Percentiles rank a stretch among this genome's conserved stretches.
These are phyloP conservation scores for Papiliotrema nemorosa DNA, from an alignment of 1,284 basidiomycete genomes.

Conservation along the genomic window DNA sequence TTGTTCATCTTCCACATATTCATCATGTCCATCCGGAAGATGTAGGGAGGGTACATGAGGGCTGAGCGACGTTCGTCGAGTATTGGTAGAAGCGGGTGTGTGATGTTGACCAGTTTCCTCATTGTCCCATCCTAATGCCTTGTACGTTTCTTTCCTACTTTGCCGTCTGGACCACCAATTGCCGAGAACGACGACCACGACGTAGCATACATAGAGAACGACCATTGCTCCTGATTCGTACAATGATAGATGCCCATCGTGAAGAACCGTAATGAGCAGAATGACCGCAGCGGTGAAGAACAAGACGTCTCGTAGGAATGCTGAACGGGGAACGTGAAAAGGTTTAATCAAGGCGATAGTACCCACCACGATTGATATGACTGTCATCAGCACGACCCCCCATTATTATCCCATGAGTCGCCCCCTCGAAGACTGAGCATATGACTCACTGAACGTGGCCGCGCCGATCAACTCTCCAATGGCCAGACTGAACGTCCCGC, in stretches of 20 bases:
- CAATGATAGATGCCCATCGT: constrained; percentile 68
- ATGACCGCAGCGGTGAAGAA: constrained; percentile 83
- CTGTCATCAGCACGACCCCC: constrained; percentile 12
- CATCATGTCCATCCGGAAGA: background rate
- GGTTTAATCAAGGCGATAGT: constrained; percentile 94
- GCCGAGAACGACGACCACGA: constrained; percentile 67
- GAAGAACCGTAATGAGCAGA: constrained; percentile 70
- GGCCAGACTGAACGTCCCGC: constrained; percentile 80
- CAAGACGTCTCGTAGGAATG: constrained; percentile 87
- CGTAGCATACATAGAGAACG: constrained; percentile 73
- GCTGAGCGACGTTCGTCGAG: background rate
- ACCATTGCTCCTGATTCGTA: constrained; percentile 76
- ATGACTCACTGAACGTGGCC: constrained; percentile 70
- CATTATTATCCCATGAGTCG: too few species aligned
- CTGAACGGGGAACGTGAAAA: constrained; percentile 72
- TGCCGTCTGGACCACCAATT: constrained; percentile 64
- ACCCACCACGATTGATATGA: constrained; percentile 91
- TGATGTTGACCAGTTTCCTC: background rate
- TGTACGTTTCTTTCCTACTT: constrained; percentile 52
- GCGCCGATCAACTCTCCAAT: constrained; percentile 94
- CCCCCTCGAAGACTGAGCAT: background rate
- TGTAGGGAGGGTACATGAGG: background rate
- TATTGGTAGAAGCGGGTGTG: background rate
- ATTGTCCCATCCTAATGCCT: background rate
- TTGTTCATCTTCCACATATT: background rate